Base-by-base conservation (phyloP, 1,139 yeast species). In the Debaryomycetaceae sp. region DNA sequence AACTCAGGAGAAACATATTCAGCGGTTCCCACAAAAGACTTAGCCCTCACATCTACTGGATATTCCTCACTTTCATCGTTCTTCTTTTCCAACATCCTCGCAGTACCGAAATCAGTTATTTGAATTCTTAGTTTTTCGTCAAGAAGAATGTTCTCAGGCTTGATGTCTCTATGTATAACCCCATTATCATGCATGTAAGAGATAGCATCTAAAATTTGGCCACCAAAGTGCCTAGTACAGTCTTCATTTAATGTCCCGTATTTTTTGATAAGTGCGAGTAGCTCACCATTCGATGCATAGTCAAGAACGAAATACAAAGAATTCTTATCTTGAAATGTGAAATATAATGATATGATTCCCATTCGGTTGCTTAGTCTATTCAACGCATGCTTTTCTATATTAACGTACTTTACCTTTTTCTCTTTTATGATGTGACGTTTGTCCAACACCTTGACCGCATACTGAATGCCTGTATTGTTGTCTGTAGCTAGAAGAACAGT, bases 381-480 rank as follows among this genome's bases (percentile, higher is more conserved):
- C 52, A 94, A 70, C 1, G 98, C 92, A 54, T 88, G 88, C 61
- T 92, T 92, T 61, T 94, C 98, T 44, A 94, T 92, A 56, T 91
- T 91, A 44, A 92, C 98, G 56, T 92, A 94, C 62, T 94, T 92
- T 51, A 91, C 94, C 61, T 92, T 92, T 58, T 87, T 87, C 63
- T 92, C 99, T 60, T 87, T 85, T 52, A 92, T 92, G 44, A 92
- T 94, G 63, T 94, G 98, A 33, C 89, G 77, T 63, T 94, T 94
- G 50, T 94, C 95, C 34, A 95, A 76, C 5, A 92, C 83, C 61
- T 94, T 94, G 46, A 94, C 83, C 4, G 99, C 99, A 58, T 86
- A 92, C 41, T 83, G 81, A 42, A 78, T 76, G 38, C 75, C 64
- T n/a, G 86, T 81, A 44, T 81, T 81, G 34, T 81, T 73, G 50